Evolutionary conservation across 805 yeast genomes (phyloP).

Genomic region (Maudiozyma bulderi): DNA sequence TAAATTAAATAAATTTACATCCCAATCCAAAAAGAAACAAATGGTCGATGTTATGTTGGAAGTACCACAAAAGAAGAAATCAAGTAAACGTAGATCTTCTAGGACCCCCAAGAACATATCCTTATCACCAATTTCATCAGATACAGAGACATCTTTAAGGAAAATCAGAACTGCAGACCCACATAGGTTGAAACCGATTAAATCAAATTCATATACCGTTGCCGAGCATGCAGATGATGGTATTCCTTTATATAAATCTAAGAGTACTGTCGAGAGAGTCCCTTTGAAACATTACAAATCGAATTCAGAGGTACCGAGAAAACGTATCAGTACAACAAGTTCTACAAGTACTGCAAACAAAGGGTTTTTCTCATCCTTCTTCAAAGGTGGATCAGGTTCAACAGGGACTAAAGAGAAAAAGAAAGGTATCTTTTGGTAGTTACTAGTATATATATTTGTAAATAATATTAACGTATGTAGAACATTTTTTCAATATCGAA

Average conservation of each 20-base stretch:
- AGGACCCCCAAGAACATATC: too few species aligned
- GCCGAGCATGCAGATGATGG: not conserved
- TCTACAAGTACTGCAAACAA: not conserved
- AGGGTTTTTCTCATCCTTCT: conserved; percentile 5
- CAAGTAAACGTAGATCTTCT: not conserved
- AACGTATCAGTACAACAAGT: not conserved
- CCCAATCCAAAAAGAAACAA: not conserved
- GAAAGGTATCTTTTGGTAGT: conserved; percentile 1
- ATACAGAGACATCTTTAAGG: not conserved
- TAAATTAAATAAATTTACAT: not conserved
- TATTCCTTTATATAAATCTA: not conserved
- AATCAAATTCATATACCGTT: not conserved
- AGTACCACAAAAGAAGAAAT: not conserved
- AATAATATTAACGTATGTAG: not conserved
- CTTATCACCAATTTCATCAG: not conserved
- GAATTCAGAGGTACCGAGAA: not conserved
- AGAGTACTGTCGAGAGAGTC: not conserved
- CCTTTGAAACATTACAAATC: conserved; percentile 2
- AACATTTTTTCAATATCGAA: too few species aligned
- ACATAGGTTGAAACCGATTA: not conserved
- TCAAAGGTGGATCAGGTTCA: not conserved
- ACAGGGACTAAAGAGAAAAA: not conserved
- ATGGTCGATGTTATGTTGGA: not conserved
- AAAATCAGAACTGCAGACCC: not conserved
- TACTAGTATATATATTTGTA: not conserved